These are phyloP conservation scores for Citrullus colocynthis DNA, from an alignment of 306 rosid species.

Conservation along the genomic window DNA sequence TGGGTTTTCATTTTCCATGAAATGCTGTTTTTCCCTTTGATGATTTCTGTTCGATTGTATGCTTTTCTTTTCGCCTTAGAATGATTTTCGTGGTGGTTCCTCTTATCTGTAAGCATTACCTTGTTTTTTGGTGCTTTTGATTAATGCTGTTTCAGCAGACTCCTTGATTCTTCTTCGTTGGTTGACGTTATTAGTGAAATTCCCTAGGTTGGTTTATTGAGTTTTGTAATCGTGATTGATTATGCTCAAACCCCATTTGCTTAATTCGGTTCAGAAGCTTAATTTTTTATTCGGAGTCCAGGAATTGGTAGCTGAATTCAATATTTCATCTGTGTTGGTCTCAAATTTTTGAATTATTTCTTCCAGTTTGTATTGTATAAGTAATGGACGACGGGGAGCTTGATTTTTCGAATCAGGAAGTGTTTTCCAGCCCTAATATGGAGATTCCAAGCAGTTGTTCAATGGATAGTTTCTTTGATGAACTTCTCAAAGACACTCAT, in stretches of 20 bases:
- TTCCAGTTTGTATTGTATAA: neutral
- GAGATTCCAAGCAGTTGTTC: slow-evolving; percentile 64
- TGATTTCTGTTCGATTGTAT: neutral
- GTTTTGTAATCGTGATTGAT: neutral
- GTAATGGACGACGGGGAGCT: slow-evolving; percentile 68
- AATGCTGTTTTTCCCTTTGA: neutral
- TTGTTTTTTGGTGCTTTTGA: neutral
- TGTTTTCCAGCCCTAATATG: slow-evolving; percentile 50
- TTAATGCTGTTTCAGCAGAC: neutral
- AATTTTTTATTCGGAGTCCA: neutral
- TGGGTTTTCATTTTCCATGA: neutral
- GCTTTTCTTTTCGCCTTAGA: neutral
- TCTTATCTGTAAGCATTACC: neutral
- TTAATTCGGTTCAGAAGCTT: neutral
- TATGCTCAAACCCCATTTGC: neutral
- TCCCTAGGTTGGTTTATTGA: neutral
- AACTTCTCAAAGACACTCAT: slow-evolving; percentile 55
- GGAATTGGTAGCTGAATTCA: neutral
- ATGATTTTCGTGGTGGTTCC: neutral
- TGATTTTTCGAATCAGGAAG: slow-evolving; percentile 12
- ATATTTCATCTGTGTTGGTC: neutral
- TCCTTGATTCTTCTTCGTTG: neutral
- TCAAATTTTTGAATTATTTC: neutral
- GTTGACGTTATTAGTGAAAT: neutral
- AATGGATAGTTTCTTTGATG: slow-evolving; percentile 79